Evolutionary conservation across 2,329 filamentous ascomycete genomes (phyloP), one percentile per base, ranked within the genome.

Genomic region (Aspergillus sp.): DNA sequence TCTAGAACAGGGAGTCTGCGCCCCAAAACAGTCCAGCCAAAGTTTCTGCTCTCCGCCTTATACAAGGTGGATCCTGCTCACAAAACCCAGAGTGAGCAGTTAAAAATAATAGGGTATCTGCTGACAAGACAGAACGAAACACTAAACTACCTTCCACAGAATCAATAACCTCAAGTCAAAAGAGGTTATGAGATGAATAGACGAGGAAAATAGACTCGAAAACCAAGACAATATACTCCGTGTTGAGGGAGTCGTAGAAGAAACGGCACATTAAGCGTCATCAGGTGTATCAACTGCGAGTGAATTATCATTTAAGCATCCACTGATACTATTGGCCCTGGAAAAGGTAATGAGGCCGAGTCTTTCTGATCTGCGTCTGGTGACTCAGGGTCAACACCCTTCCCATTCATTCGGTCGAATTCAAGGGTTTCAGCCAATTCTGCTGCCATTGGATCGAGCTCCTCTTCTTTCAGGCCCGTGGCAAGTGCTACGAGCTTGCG

Each of bases 401-500:
- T 75, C 37, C 72, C 73, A 54, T 76, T 73, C 61, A 72, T 69
- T 41, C 75, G 70, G 54, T 77, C 74, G 56, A 77, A 77, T 57
- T 79, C 76, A 42, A 80, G 64, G 15, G 75, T 77, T 58, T 78
- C 76, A 6, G 77, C 73, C 56, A 80, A 62, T 60, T 80, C 78
- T 30, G 71, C 75, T 7, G 76, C 73, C 77, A 80, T 79, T 3
- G 72, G 75, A 56, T 80, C 78, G 9, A 80, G 67, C 19, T 79
- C 77, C 51, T 79, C 77, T 61, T 80, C 78, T 57, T 75, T 77
- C 19, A 80, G 65, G 0, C 77, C 77, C 0, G 78, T 80, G 12
- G 78, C 78, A 47, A 80, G 70, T 49, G 77, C 71, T 15, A 80
- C 77, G 5, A 80, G 69, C 60, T 75, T 79, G 45, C 78, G 73